Evolutionary conservation across 192 early-diverging fungal genomes (phyloP).

Genomic region (Lunasporangiospora selenospora): DNA sequence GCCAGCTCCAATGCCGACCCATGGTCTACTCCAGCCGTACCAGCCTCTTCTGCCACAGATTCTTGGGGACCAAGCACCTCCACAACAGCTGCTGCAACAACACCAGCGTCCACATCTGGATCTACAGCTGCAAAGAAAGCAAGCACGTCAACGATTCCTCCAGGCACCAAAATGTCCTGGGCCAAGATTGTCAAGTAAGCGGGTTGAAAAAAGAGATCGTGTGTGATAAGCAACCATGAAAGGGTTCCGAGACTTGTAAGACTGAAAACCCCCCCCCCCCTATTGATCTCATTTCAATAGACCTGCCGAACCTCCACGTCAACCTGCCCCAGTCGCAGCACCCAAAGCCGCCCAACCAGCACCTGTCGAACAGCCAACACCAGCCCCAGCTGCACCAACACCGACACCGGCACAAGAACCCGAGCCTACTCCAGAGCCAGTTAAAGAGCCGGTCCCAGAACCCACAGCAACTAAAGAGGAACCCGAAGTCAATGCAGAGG

Average conservation of each 20-base stretch:
- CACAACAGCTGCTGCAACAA: slow-evolving; percentile 10
- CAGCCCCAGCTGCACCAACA: slow-evolving; percentile 24
- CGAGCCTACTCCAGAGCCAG: slow-evolving; percentile 44
- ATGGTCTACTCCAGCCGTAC: neutral
- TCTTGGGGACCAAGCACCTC: slow-evolving; percentile 23
- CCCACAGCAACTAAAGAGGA: slow-evolving; percentile 23
- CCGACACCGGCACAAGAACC: slow-evolving; percentile 48
- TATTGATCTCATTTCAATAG: too few species aligned
- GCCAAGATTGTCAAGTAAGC: slow-evolving; percentile 70
- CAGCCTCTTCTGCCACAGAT: slow-evolving; percentile 5
- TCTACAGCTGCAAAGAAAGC: slow-evolving; percentile 29
- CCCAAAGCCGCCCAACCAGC: slow-evolving; percentile 20
- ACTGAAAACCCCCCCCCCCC: too few species aligned
- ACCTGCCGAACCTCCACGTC: slow-evolving; percentile 54
- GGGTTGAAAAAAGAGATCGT: neutral
- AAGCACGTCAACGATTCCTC: slow-evolving; percentile 47
- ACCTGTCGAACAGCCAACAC: slow-evolving; percentile 20
- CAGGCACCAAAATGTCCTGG: slow-evolving; percentile 60
- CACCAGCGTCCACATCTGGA: slow-evolving; percentile 3
- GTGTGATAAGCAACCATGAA: too few species aligned
- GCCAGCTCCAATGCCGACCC: too few species aligned
- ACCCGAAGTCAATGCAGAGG: slow-evolving; percentile 22
- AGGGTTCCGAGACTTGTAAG: too few species aligned
- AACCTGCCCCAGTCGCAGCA: slow-evolving; percentile 38
- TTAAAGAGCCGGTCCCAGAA: slow-evolving; percentile 46